Evolutionary conservation across 2,329 filamentous ascomycete species (phyloP).

Genomic region (Penicillium brasilianum): DNA sequence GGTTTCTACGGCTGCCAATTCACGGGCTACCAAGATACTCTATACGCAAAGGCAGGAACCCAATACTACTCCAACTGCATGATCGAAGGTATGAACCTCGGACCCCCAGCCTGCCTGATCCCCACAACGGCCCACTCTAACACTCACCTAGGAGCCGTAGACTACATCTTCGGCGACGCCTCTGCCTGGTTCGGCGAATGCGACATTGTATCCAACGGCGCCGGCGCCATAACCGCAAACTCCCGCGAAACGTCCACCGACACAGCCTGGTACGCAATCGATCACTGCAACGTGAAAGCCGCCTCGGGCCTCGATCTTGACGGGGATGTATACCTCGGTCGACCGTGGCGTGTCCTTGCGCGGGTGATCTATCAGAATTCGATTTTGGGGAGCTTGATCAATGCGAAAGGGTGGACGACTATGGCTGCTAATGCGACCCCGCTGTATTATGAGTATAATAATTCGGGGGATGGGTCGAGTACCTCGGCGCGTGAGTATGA

Average conservation of each 20-base stretch:
- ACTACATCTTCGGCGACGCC: constrained; percentile 45
- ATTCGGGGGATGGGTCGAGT: constrained; percentile 32
- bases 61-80: constrained; percentile 43
- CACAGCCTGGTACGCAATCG: constrained; percentile 39
- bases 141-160: constrained; percentile 35
- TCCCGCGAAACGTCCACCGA: constrained; percentile 33
- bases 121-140: neutral
- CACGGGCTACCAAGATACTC: constrained; percentile 43
- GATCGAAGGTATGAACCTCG: constrained; percentile 33
- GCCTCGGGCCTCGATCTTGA: constrained; percentile 26
- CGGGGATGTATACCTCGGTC: constrained; percentile 39
- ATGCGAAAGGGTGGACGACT: constrained; percentile 40
- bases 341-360: constrained; percentile 41
- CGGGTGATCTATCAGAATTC: constrained; percentile 44
- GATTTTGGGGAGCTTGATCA: constrained; percentile 34
- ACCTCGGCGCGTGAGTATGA: constrained; percentile 29
- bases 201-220: constrained; percentile 40
- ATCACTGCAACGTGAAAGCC: constrained; percentile 34
- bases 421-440: constrained; percentile 40
- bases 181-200: constrained; percentile 39
- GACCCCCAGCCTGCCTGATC: neutral
- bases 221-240: constrained; percentile 40
- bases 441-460: constrained; percentile 39
- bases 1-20: constrained; percentile 45
- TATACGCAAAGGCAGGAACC: constrained; percentile 40